Percentiles rank a stretch among this genome's conserved stretches.
Evolutionary conservation across 2,329 filamentous ascomycete genomes (phyloP).

Genomic region (Penicillium brasilianum): DNA sequence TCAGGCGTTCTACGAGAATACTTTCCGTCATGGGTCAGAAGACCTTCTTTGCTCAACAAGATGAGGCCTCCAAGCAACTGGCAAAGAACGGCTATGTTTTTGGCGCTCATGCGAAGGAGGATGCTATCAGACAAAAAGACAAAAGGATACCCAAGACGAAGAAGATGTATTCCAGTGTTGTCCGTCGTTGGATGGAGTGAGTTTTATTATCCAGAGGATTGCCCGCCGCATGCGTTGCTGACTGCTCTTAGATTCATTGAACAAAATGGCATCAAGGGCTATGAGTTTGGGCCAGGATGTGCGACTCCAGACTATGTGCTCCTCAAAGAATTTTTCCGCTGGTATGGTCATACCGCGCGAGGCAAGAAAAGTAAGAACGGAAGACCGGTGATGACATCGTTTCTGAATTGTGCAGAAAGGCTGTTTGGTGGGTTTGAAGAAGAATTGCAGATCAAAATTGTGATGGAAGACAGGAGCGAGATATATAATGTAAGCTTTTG

Average conservation of each 20-base stretch:
- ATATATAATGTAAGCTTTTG: constrained; percentile 21
- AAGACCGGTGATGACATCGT: constrained; percentile 17
- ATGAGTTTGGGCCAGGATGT: constrained; percentile 13
- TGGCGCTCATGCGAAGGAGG: constrained; percentile 17
- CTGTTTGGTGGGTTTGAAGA: constrained; percentile 25
- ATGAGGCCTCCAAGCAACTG: constrained; percentile 14
- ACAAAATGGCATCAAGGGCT: constrained; percentile 12
- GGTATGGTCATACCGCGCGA: constrained; percentile 14
- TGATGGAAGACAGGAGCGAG: constrained; percentile 20
- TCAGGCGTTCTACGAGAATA: neutral
- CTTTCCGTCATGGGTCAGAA: constrained; percentile 19
- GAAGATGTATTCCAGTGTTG: constrained; percentile 13
- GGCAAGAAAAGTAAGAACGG: constrained; percentile 21
- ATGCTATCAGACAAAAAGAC: constrained; percentile 20
- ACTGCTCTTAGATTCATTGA: neutral
- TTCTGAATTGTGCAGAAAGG: constrained; percentile 18
- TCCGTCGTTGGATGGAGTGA: constrained; percentile 20
- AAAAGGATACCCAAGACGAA: constrained; percentile 26
- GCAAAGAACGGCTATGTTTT: constrained; percentile 23
- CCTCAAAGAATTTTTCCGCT: constrained; percentile 25
- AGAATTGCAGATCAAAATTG: constrained; percentile 17
- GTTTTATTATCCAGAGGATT: constrained; percentile 2
- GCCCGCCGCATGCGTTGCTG: neutral
- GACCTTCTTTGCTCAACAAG: constrained; percentile 19
- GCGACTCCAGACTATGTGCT: constrained; percentile 17